Conservation (phyloP, 1,284 basidiomycete species). For the Sanghuangporus sanghuang region DNA sequence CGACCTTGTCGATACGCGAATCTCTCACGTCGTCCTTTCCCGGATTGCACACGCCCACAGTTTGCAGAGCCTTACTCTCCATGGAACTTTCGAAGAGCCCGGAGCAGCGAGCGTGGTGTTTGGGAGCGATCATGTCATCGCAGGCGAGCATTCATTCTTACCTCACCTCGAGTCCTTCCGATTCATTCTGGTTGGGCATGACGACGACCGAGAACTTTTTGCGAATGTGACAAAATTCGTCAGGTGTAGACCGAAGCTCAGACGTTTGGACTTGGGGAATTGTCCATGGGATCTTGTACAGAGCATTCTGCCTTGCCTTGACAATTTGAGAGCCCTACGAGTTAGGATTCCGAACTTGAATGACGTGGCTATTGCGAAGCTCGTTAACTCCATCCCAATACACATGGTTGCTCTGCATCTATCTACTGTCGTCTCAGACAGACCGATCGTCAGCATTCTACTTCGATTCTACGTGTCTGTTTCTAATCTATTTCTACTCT, state of each 20-base stretch:
- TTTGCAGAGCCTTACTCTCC: constrained; percentile 54
- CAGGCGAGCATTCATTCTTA: constrained; percentile 51
- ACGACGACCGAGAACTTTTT: constrained; percentile 49
- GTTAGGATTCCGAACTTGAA: constrained; percentile 48
- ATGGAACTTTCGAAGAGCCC: constrained; percentile 58
- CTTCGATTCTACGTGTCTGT: neutral
- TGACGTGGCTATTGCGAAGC: constrained; percentile 30
- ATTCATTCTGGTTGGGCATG: constrained; percentile 56
- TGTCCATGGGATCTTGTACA: constrained; percentile 60
- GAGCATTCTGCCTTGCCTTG: constrained; percentile 43
- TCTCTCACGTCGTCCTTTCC: constrained; percentile 55
- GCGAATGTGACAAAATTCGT: constrained; percentile 50
- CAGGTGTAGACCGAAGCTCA: constrained; percentile 38
- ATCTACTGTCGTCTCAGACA: constrained; percentile 42
- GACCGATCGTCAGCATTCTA: constrained; percentile 39
- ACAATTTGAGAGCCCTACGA: constrained; percentile 46
- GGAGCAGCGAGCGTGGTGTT: constrained; percentile 55
- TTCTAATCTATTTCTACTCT: neutral
- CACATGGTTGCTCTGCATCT: constrained; percentile 51
- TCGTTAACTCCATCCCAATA: constrained; percentile 41
- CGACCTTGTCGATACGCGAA: constrained; percentile 60
- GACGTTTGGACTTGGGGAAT: constrained; percentile 52
- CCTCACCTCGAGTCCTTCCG: constrained; percentile 57
- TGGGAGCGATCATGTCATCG: constrained; percentile 53
- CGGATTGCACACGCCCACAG: constrained; percentile 56